Base-by-base conservation (phyloP, 805 yeast species). In the Metahyphopichia silvanorum region DNA sequence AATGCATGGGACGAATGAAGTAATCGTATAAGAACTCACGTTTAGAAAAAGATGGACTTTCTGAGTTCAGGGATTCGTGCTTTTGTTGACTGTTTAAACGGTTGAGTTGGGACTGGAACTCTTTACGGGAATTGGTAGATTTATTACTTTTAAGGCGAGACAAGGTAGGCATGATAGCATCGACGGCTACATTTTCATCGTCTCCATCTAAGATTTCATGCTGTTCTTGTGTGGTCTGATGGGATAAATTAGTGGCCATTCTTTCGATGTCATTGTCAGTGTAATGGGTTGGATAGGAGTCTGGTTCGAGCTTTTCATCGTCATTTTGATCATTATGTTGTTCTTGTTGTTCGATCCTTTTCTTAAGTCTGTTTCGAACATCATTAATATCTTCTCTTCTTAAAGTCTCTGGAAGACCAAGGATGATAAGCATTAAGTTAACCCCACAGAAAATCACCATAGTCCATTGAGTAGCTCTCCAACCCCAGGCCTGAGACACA, bases 381-480 rank as follows among this genome's bases (percentile, higher is more conserved):
- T 22, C 10, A 15, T 21, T 29, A n/a, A 21, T 77, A 32, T 81
- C 86, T 25, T 76, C 76, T 25, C 66, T 65, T 32, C 89, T 65
- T 27, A 86, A 61, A 0, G 96, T 88, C 50, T 88, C 97, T 1
- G 97, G 96, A 12, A 87, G 61, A 4, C 71, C 60, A 29, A 82
- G 67, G 5, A 76, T 42, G 25, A 86, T 59, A 32, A 74, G 38
- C 1, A 76, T 15, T 16, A 71, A 63, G 30, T 73, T 70, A 10
- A 69, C 53, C 2, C 80, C 86, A 1, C 86, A 74, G 27, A 83
- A 54, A 18, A 82, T 80, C 12, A 82, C 84, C 57, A 85, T 61
- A 33, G 85, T 77, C 91, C 94, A 87, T 49, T 84, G 93, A 3
- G 95, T 84, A 2, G 91, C 85, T 51, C 95, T 68, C 95, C 95